Evolutionary conservation across 192 early-diverging fungal species (phyloP).

Genomic region (Coemansia sp.): DNA sequence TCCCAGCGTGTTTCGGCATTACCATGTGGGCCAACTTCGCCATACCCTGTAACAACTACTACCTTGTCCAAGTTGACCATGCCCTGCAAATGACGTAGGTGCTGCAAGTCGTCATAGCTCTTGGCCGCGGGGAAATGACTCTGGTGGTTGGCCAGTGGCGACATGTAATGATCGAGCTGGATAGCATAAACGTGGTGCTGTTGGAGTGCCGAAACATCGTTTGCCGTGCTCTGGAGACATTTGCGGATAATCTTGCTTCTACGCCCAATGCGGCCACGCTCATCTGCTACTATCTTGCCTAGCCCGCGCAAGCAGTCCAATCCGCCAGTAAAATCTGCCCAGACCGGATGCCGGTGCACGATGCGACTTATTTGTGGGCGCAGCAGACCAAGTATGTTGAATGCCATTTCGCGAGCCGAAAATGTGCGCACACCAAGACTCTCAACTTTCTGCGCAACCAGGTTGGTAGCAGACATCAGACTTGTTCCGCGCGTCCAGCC

Average conservation of each 20-base stretch:
- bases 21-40: slow-evolving; percentile 88
- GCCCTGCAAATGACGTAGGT: slow-evolving; percentile 33
- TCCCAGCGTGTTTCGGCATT: slow-evolving; percentile 90
- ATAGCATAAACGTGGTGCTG: background rate
- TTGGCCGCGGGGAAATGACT: slow-evolving; percentile 78
- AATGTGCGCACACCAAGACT: slow-evolving; percentile 83
- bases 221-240: background rate
- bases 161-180: background rate
- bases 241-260: background rate
- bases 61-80: slow-evolving; percentile 13
- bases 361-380: slow-evolving; percentile 69
- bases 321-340: slow-evolving; percentile 88
- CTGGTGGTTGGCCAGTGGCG: slow-evolving; percentile 82
- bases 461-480: slow-evolving; percentile 86
- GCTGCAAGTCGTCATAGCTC: slow-evolving; percentile 62
- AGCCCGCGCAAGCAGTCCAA: slow-evolving; percentile 58
- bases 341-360: slow-evolving; percentile 72
- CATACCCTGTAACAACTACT: slow-evolving; percentile 55
- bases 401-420: slow-evolving; percentile 89
- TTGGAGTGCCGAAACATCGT: slow-evolving; percentile 5
- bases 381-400: slow-evolving; percentile 86
- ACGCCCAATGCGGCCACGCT: background rate
- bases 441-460: slow-evolving; percentile 81
- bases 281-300: background rate
- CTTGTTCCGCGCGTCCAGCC: slow-evolving; percentile 97